These are phyloP conservation scores for Monosporascus sp. DNA, from an alignment of 2,329 filamentous ascomycete genomes.

Conservation along the genomic window DNA sequence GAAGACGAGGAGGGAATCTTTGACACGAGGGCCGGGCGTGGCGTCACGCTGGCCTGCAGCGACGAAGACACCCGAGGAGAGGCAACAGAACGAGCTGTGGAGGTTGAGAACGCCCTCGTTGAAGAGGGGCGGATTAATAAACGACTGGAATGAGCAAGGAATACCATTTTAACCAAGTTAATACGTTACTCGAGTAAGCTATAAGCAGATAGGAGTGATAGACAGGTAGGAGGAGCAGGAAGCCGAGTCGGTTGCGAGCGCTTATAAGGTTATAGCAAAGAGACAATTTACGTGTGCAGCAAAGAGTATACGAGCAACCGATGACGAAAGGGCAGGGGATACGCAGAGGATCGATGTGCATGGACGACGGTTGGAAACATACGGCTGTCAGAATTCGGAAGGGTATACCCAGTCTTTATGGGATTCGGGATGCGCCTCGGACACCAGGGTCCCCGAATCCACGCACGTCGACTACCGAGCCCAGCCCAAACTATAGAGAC, in stretches of 20 bases:
- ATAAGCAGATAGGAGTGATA: background rate
- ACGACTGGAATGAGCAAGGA: slow-evolving; percentile 56
- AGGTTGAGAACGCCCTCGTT: slow-evolving; percentile 20
- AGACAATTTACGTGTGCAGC: no score
- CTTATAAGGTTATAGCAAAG: no score
- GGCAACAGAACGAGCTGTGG: slow-evolving; percentile 22
- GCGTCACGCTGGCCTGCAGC: slow-evolving; percentile 19
- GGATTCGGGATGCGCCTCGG: background rate
- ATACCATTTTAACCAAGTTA: slow-evolving; percentile 36
- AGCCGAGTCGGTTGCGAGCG: no score
- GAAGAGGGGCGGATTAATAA: slow-evolving; percentile 24
- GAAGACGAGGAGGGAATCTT: slow-evolving; percentile 33
- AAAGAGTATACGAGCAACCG: no score
- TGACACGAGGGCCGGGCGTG: slow-evolving; percentile 17
- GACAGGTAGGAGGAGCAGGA: background rate
- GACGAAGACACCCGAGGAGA: slow-evolving; percentile 16
- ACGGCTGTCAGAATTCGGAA: background rate
- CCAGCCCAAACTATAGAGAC: background rate
- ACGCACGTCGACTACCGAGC: background rate
- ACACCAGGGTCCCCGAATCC: background rate
- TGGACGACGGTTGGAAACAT: background rate
- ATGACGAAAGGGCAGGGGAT: no score
- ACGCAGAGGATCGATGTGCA: background rate
- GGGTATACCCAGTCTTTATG: background rate
- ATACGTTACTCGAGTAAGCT: background rate